Base-by-base conservation (phyloP, 768 basidiomycete genomes). In the Podaxis sp. region DNA sequence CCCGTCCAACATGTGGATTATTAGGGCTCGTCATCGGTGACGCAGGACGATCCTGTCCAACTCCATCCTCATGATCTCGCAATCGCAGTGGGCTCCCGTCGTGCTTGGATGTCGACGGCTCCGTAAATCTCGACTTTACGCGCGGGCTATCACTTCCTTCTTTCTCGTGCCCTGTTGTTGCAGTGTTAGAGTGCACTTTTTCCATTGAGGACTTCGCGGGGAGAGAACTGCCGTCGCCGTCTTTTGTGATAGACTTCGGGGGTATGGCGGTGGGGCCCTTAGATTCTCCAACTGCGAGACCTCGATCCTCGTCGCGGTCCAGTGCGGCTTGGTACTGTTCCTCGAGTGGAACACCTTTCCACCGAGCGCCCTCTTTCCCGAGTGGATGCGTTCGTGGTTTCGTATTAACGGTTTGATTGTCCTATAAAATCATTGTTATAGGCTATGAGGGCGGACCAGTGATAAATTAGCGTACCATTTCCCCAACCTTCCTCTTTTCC, bases 1-100 rank as follows among this genome's bases (percentile, higher is more conserved):
- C 58, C 47, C 58, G 27, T 17, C 33, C 58, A 7, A 59, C 58
- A n/a, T 59, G 58, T 13, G 58, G 58, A n/a, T 59, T 51, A 11
- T 51, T 29, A 11, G 47, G 19, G 29, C 37, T 40, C 27, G 58
- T 51, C 49, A 59, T 22, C 36, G 58, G 58, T 13, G 58, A 59
- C 15, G 27, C 33, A 9, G 60, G 5, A 8, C 60, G 33, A 33
- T 33, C 33, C 33, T 33, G 52, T 17, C 51, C 38, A 13, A 25
- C 15, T 15, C 22, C 49, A 8, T 38, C 24, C 13, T 11, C 12
- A 12, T 27, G 13, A 24, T 50, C 49, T 13, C 41, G 13, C 15
- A 25, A 13, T 50, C 49, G 22, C 19, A 22, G 12, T 2, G 22
- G 22, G 12, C 25, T 50, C 49, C 12, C 22, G 8, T 27, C 22